phyloP scores from a whole-genome alignment of 202 grass and related monocot genomes.

The Carex sylvatica region DNA sequence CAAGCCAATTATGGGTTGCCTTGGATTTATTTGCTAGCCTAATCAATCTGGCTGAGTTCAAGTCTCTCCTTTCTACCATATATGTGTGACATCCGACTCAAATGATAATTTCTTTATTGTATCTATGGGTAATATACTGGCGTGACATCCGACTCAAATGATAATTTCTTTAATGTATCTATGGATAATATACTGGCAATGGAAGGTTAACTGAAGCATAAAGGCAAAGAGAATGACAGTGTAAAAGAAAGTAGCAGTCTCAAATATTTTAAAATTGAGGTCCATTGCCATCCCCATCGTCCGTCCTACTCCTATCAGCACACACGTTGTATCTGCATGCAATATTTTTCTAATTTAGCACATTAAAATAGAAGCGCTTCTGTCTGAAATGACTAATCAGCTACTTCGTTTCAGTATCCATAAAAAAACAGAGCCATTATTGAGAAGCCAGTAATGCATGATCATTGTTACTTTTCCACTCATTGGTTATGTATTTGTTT shows the following conservation, averaged over 20 bases:
- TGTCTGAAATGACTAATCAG: neutral
- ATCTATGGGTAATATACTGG: neutral
- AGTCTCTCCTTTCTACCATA: neutral
- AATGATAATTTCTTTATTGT: neutral
- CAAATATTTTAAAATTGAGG: conserved; percentile 79
- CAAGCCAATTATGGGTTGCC: conserved; percentile 16
- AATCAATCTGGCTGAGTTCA: neutral
- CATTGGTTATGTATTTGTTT: no score
- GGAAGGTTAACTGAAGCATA: no score
- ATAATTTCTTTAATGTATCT: conserved; percentile 4
- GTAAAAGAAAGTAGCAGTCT: conserved; percentile 73
- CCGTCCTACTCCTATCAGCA: conserved; percentile 61
- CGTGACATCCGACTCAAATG: no score
- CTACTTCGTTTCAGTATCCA: neutral
- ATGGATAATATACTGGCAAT: neutral
- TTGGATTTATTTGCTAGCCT: neutral
- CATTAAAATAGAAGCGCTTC: no score
- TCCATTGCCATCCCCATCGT: conserved; percentile 77
- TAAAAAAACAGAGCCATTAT: neutral
- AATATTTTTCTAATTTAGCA: no score
- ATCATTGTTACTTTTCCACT: neutral
- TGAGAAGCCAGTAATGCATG: neutral
- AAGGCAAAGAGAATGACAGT: conserved; percentile 37
- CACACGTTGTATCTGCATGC: conserved; percentile 62
- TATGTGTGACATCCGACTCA: neutral